Evolutionary conservation across 1,284 basidiomycete species (phyloP).

Genomic region (Tilletia setariae): DNA sequence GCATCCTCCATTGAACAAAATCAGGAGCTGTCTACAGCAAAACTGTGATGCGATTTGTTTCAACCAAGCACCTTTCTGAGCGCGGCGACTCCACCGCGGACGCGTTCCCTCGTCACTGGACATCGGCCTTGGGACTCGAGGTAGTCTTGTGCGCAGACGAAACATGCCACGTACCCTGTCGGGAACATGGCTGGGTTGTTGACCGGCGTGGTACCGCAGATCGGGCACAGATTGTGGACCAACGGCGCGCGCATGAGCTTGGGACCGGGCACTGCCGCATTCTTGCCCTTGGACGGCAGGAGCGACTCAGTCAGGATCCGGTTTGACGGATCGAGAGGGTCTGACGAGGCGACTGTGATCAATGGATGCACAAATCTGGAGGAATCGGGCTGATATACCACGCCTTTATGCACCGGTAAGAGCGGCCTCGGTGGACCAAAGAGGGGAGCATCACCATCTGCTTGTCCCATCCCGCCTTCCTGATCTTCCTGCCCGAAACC

Average conservation of each 20-base stretch:
- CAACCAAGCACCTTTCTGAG: slow-evolving; percentile 78
- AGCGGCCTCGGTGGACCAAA: slow-evolving; percentile 29
- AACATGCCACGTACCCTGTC: slow-evolving; percentile 93
- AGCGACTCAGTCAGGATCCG: slow-evolving; percentile 20
- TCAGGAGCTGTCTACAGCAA: too few relatives aligned
- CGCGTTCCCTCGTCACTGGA: slow-evolving; percentile 77
- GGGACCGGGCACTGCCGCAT: slow-evolving; percentile 22
- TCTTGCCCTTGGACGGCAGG: slow-evolving; percentile 23
- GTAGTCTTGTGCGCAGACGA: slow-evolving; percentile 82
- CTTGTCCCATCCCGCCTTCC: neutral
- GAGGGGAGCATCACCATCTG: neutral
- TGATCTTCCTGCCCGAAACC: slow-evolving; percentile 20
- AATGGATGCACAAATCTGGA: slow-evolving; percentile 5
- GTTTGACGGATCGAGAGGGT: slow-evolving; percentile 15
- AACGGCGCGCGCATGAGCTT: slow-evolving; percentile 25
- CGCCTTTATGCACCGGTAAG: slow-evolving; percentile 24
- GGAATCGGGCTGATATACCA: slow-evolving; percentile 19
- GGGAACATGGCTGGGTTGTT: slow-evolving; percentile 86
- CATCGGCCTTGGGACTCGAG: slow-evolving; percentile 73
- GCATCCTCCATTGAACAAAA: too few relatives aligned
- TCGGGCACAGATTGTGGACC: slow-evolving; percentile 74
- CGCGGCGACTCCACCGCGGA: slow-evolving; percentile 67
- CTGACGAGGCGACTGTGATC: slow-evolving; percentile 12
- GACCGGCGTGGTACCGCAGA: slow-evolving; percentile 69
- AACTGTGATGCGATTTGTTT: slow-evolving; percentile 5